phyloP scores from a whole-genome alignment of 306 rosid species.

The Prunus mume region DNA sequence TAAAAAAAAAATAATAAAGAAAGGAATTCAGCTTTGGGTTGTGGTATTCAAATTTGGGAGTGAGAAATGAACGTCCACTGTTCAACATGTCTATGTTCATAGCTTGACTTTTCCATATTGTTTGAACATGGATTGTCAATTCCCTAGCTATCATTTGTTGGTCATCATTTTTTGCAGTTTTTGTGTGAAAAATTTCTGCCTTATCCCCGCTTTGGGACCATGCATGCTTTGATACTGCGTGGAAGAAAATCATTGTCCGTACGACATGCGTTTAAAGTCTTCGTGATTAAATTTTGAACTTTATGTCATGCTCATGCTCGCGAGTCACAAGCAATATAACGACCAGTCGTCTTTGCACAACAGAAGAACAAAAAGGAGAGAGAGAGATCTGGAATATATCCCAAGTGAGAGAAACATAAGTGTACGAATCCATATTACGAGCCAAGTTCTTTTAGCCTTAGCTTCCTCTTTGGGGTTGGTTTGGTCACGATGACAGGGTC shows the following conservation, averaged over 20 bases:
- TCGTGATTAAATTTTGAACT: background rate
- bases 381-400: too few relatives aligned
- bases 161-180: background rate
- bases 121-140: background rate
- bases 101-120: background rate
- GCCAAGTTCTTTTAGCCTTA: background rate
- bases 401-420: too few relatives aligned
- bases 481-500: background rate
- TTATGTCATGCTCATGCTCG: constrained; percentile 6
- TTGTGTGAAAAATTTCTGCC: background rate
- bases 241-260: background rate
- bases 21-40: background rate
- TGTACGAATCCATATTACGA: background rate
- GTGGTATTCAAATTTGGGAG: background rate
- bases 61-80: background rate
- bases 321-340: too few relatives aligned
- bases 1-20: too few relatives aligned
- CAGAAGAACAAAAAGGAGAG: background rate
- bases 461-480: background rate
- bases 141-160: background rate
- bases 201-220: constrained; percentile 12
- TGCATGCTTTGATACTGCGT: background rate
- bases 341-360: background rate
- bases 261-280: background rate
- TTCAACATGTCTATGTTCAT: background rate